phyloP scores from a whole-genome alignment of 495 filamentous ascomycete species.

The Amphirosellinia nigrospora region DNA sequence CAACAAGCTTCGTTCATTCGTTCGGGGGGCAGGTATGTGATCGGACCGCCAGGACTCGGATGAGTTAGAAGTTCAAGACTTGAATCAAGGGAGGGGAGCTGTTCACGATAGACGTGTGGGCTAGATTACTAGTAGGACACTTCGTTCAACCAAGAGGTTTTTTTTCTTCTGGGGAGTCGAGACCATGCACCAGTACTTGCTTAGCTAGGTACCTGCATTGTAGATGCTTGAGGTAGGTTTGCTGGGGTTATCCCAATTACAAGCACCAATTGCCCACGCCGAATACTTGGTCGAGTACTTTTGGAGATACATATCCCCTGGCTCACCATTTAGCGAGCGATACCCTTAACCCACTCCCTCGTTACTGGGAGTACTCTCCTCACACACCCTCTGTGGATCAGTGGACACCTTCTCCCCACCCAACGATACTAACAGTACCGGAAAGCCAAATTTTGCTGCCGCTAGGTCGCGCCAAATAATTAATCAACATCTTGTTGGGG shows the following conservation, averaged over 20 bases:
- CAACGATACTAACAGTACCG: slow-evolving; percentile 1
- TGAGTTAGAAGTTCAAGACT: slow-evolving; percentile 1
- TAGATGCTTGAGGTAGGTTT: not conserved
- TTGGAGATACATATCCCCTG: not conserved
- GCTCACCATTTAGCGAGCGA: not conserved
- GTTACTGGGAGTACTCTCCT: too few relatives aligned
- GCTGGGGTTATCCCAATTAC: slow-evolving; percentile 4
- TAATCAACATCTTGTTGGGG: slow-evolving; percentile 42
- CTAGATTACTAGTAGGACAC: not conserved
- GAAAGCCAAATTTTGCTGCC: slow-evolving; percentile 17
- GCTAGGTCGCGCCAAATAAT: slow-evolving; percentile 36
- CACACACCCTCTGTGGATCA: slow-evolving; percentile 10
- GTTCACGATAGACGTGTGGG: not conserved
- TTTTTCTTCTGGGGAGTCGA: slow-evolving; percentile 18
- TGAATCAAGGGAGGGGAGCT: slow-evolving; percentile 4
- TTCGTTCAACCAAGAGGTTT: slow-evolving; percentile 7
- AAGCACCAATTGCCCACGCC: not conserved
- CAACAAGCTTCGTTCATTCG: slow-evolving; percentile 5
- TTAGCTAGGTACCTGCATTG: not conserved
- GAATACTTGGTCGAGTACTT: not conserved
- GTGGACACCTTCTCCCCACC: slow-evolving; percentile 2
- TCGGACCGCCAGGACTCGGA: slow-evolving; percentile 4
- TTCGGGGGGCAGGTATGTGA: not conserved
- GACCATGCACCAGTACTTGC: not conserved
- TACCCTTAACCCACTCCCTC: slow-evolving; percentile 9